Conservation (phyloP, 768 basidiomycete species). For the Naganishia randhawae region DNA sequence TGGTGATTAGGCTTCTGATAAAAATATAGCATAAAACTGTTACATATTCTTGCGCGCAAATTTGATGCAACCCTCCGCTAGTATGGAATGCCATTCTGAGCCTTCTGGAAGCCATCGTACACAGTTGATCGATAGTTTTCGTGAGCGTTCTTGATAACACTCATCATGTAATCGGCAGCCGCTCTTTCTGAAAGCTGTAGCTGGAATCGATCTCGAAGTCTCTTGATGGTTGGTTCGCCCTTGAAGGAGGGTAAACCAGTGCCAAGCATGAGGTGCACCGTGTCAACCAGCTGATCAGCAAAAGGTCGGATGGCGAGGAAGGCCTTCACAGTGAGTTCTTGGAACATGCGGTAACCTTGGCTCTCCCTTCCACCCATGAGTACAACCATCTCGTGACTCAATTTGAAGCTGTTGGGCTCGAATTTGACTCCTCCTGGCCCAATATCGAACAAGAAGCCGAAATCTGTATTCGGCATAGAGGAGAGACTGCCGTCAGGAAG, state of each 20-base stretch:
- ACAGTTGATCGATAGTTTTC: slow-evolving; percentile 90
- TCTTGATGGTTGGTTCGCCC: slow-evolving; percentile 82
- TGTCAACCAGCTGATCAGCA: slow-evolving; percentile 80
- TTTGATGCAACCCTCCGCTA: background rate
- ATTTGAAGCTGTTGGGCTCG: slow-evolving; percentile 95
- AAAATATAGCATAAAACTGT: background rate
- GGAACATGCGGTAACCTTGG: slow-evolving; percentile 90
- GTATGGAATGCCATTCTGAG: slow-evolving; percentile 39
- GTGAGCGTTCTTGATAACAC: slow-evolving; percentile 82
- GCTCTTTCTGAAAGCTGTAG: slow-evolving; percentile 76
- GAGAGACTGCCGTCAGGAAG: slow-evolving; percentile 13
- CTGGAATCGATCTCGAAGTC: slow-evolving; percentile 81
- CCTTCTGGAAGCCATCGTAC: slow-evolving; percentile 86
- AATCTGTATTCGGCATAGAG: slow-evolving; percentile 30
- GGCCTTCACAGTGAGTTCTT: slow-evolving; percentile 87
- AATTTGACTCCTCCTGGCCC: slow-evolving; percentile 80
- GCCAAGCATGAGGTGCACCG: slow-evolving; percentile 88
- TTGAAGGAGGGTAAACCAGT: slow-evolving; percentile 95
- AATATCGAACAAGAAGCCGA: slow-evolving; percentile 60
- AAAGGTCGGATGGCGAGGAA: slow-evolving; percentile 96
- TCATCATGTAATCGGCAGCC: slow-evolving; percentile 91
- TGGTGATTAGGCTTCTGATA: background rate
- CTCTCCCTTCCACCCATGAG: slow-evolving; percentile 94
- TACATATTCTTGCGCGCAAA: background rate
- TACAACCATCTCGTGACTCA: slow-evolving; percentile 97